Conservation (phyloP, 495 filamentous ascomycete species). For the Bryoglossum gracile region DNA sequence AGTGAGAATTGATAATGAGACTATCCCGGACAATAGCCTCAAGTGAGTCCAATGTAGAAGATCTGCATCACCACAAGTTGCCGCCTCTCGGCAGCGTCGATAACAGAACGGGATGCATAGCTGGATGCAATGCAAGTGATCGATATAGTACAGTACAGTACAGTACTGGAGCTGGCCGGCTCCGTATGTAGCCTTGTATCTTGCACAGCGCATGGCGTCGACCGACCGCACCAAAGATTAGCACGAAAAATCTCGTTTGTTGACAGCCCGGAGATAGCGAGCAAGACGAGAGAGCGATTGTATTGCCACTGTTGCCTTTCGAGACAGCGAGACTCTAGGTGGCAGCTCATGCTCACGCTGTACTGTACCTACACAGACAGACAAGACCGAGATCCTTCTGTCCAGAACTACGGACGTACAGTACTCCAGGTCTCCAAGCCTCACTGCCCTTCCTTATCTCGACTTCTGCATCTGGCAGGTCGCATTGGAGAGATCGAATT, state of each 20-base stretch:
- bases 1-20: background rate
- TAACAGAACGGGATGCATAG: slow-evolving; percentile 18
- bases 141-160: slow-evolving; percentile 1
- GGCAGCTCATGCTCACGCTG: too few species aligned
- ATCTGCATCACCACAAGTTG: background rate
- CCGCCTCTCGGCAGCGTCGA: slow-evolving; percentile 12
- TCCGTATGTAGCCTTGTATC: background rate
- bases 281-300: too few species aligned
- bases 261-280: too few species aligned
- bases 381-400: too few species aligned
- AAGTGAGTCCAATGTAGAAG: too few species aligned
- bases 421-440: too few species aligned
- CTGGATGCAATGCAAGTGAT: slow-evolving; percentile 25
- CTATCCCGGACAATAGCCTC: slow-evolving; percentile 2
- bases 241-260: background rate
- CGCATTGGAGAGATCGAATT: too few species aligned
- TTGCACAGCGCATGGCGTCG: background rate
- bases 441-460: too few species aligned
- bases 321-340: background rate
- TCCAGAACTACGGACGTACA: too few species aligned
- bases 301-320: background rate
- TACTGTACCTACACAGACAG: too few species aligned
- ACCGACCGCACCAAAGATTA: background rate
- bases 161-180: background rate
- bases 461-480: too few species aligned